Conservation (phyloP, 768 basidiomycete species). For the Paxillus rubicundulus region DNA sequence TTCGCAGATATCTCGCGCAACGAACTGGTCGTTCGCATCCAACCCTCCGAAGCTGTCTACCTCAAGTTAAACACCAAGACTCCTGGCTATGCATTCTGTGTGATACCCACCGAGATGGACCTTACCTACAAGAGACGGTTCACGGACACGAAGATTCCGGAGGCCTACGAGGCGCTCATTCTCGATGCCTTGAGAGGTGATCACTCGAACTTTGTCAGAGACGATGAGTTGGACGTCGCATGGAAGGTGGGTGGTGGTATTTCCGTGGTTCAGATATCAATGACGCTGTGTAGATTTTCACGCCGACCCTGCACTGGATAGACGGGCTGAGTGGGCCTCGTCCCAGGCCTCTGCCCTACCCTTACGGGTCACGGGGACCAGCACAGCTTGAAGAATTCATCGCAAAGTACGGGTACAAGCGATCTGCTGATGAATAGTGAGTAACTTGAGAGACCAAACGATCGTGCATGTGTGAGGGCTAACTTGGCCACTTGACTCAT, state of each 20-base stretch:
- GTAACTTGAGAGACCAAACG: slow-evolving; percentile 30
- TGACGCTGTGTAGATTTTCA: slow-evolving; percentile 69
- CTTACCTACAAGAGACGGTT: slow-evolving; percentile 97
- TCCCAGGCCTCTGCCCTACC: slow-evolving; percentile 76
- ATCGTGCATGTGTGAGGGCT: background rate
- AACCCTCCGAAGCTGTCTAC: slow-evolving; percentile 95
- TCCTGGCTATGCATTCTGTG: slow-evolving; percentile 86
- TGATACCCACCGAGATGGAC: slow-evolving; percentile 97
- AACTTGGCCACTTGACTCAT: background rate
- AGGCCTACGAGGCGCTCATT: slow-evolving; percentile 95
- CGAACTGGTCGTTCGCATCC: slow-evolving; percentile 96
- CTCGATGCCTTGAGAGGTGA: slow-evolving; percentile 96
- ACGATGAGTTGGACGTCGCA: slow-evolving; percentile 95
- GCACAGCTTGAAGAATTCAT: slow-evolving; percentile 78
- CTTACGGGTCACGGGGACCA: slow-evolving; percentile 96
- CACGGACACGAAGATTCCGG: slow-evolving; percentile 86
- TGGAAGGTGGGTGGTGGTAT: slow-evolving; percentile 76
- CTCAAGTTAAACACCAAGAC: slow-evolving; percentile 95
- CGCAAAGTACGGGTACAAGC: slow-evolving; percentile 71
- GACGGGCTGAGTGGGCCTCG: slow-evolving; percentile 66
- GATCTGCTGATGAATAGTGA: slow-evolving; percentile 69
- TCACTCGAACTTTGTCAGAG: slow-evolving; percentile 97
- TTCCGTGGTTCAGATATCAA: slow-evolving; percentile 1
- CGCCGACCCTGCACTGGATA: slow-evolving; percentile 94
- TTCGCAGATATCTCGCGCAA: slow-evolving; percentile 96